These are phyloP conservation scores for Beauveria rudraprayagi DNA, from an alignment of 2,329 filamentous ascomycete species.

Conservation along the genomic window DNA sequence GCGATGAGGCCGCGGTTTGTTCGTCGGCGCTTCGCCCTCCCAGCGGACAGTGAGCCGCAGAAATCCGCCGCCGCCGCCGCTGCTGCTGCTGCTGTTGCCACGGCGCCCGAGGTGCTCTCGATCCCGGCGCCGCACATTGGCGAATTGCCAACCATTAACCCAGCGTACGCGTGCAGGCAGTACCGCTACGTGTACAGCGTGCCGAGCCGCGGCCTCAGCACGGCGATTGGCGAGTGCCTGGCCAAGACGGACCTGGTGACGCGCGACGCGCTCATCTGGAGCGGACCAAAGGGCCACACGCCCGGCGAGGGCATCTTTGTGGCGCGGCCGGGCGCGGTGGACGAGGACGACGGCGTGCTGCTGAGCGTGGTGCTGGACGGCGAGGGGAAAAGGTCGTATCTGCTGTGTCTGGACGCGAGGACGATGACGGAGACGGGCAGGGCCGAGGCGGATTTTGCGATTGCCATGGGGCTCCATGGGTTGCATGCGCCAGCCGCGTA, in stretches of 20 bases:
- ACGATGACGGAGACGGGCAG: slow-evolving; percentile 50
- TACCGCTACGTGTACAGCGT: slow-evolving; percentile 50
- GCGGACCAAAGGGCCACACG: slow-evolving; percentile 43
- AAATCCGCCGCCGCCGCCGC: neutral
- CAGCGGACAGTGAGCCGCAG: neutral
- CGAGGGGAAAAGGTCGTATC: slow-evolving; percentile 42
- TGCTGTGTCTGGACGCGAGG: slow-evolving; percentile 50
- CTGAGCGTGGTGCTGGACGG: slow-evolving; percentile 54
- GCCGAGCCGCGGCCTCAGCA: slow-evolving; percentile 43
- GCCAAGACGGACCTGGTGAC: slow-evolving; percentile 50
- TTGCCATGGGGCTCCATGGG: slow-evolving; percentile 54
- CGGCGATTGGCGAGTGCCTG: slow-evolving; percentile 46
- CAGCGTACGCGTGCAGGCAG: slow-evolving; percentile 36
- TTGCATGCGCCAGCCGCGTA: neutral
- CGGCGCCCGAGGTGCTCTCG: slow-evolving; percentile 18
- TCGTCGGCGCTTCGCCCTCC: slow-evolving; percentile 1
- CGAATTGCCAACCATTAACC: slow-evolving; percentile 56
- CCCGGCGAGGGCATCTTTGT: slow-evolving; percentile 59
- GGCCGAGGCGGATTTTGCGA: slow-evolving; percentile 46
- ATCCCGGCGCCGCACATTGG: slow-evolving; percentile 34
- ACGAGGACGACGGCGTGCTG: slow-evolving; percentile 50
- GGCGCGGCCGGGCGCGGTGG: slow-evolving; percentile 21
- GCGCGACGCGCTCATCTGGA: slow-evolving; percentile 41
- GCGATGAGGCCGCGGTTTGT: neutral
- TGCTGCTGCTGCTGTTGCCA: neutral